Evolutionary conservation across 1,284 basidiomycete genomes (phyloP).

Genomic region (Pholiota adiposa): DNA sequence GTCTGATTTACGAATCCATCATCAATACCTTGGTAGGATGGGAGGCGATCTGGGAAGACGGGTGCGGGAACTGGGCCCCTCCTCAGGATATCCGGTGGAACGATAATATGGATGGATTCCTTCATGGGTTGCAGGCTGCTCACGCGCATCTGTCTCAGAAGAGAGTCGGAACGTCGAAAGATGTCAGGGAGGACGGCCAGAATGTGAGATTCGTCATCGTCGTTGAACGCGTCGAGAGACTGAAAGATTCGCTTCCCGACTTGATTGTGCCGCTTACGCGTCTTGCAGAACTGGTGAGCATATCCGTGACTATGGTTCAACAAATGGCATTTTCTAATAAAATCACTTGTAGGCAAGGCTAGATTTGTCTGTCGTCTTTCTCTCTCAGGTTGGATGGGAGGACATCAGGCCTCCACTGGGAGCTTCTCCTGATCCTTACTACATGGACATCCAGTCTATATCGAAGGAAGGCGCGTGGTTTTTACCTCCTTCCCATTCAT

Average conservation of each 20-base stretch:
- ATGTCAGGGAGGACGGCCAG: constrained; percentile 34
- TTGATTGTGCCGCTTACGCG: constrained; percentile 64
- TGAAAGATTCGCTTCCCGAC: constrained; percentile 66
- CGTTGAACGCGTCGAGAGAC: constrained; percentile 71
- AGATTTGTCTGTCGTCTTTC: constrained; percentile 61
- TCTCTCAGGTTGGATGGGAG: constrained; percentile 69
- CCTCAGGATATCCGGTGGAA: constrained; percentile 32
- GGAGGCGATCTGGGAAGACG: constrained; percentile 59
- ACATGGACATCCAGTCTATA: constrained; percentile 62
- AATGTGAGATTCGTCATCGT: constrained; percentile 59
- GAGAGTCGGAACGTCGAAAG: background rate
- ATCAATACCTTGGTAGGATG: constrained; percentile 63
- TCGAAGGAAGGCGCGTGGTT: constrained; percentile 61
- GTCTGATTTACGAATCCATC: constrained; percentile 71
- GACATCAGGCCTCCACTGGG: constrained; percentile 72
- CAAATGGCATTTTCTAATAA: background rate
- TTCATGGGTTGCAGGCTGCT: constrained; percentile 56
- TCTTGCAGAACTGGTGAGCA: constrained; percentile 73
- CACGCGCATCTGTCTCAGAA: constrained; percentile 26
- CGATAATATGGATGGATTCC: constrained; percentile 68
- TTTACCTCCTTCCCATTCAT: background rate
- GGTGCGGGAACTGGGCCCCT: constrained; percentile 58
- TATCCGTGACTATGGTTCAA: background rate
- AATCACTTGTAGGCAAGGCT: constrained; percentile 37
- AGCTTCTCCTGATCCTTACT: constrained; percentile 77